These are phyloP conservation scores for Rosa rugosa DNA, from an alignment of 306 rosid genomes.

Conservation along the genomic window DNA sequence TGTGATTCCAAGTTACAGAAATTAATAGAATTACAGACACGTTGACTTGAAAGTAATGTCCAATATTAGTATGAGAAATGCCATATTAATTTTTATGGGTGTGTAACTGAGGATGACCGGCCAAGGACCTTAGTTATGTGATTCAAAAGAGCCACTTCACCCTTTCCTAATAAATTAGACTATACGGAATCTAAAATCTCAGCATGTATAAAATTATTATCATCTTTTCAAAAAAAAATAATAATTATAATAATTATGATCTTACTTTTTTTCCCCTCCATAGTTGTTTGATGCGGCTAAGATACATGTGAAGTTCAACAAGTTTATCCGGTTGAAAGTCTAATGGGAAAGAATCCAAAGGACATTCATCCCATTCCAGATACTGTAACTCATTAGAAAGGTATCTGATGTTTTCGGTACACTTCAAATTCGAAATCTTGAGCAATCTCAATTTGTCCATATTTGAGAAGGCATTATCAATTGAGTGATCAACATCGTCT, in stretches of 20 bases:
- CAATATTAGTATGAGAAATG: not conserved
- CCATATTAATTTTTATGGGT: not conserved
- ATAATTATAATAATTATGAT: not conserved
- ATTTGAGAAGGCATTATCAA: not conserved
- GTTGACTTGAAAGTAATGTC: too few relatives aligned
- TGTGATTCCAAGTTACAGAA: not conserved
- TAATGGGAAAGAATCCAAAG: not conserved
- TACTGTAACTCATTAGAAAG: not conserved
- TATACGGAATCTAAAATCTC: not conserved
- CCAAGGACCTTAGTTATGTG: not conserved
- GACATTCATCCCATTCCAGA: not conserved
- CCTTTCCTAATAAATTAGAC: not conserved
- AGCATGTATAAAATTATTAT: not conserved
- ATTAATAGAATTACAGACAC: too few relatives aligned
- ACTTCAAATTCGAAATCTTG: not conserved
- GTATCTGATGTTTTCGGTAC: not conserved
- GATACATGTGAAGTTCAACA: not conserved
- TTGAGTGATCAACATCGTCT: not conserved
- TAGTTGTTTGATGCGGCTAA: not conserved
- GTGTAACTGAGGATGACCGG: not conserved
- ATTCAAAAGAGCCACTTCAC: not conserved
- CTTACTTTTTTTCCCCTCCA: constrained; percentile 13
- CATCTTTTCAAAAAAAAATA: too few relatives aligned
- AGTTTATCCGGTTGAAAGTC: not conserved
- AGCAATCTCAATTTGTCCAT: not conserved